A percentile compares a stretch with the other conserved stretches of the same genome.
Evolutionary conservation across 257 asterid genomes (phyloP).

Genomic region (Gynochthodes officinalis): DNA sequence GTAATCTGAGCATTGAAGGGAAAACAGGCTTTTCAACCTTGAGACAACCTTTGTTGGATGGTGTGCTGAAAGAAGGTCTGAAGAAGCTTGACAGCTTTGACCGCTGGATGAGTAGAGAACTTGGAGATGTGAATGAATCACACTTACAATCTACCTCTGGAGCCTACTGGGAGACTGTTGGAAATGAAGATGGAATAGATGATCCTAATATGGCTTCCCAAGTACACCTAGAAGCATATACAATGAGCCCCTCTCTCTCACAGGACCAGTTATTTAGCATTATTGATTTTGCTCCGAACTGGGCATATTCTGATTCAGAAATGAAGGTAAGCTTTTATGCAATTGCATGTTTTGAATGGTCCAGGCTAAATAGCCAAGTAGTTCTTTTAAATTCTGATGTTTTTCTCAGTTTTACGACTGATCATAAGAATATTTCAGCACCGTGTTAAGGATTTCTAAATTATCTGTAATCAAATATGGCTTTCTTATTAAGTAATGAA

Average conservation of each 20-base stretch:
- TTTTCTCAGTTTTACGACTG: not conserved
- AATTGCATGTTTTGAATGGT: not conserved
- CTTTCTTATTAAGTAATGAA: not conserved
- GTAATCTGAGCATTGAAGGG: constrained; percentile 39
- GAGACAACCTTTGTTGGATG: constrained; percentile 64
- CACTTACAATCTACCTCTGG: constrained; percentile 55
- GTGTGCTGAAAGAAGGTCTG: constrained; percentile 59
- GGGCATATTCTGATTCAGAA: constrained; percentile 74
- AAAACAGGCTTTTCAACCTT: constrained; percentile 46
- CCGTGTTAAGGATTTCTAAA: not conserved
- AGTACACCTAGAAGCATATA: constrained; percentile 56
- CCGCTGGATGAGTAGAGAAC: constrained; percentile 95
- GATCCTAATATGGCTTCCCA: constrained; percentile 53
- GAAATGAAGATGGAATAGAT: constrained; percentile 56
- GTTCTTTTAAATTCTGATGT: constrained; percentile 9
- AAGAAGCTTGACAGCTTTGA: constrained; percentile 95
- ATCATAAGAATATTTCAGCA: not conserved
- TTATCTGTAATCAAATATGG: not conserved
- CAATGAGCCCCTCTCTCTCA: constrained; percentile 74
- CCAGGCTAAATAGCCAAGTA: constrained; percentile 19
- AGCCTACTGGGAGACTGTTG: constrained; percentile 73
- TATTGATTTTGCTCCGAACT: constrained; percentile 76
- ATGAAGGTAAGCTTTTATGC: constrained; percentile 50
- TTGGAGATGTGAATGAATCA: constrained; percentile 81
- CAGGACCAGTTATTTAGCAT: constrained; percentile 86